Evolutionary conservation across 202 grass and related monocot genomes (phyloP).

Genomic region (Miscanthus sacchariflorus): DNA sequence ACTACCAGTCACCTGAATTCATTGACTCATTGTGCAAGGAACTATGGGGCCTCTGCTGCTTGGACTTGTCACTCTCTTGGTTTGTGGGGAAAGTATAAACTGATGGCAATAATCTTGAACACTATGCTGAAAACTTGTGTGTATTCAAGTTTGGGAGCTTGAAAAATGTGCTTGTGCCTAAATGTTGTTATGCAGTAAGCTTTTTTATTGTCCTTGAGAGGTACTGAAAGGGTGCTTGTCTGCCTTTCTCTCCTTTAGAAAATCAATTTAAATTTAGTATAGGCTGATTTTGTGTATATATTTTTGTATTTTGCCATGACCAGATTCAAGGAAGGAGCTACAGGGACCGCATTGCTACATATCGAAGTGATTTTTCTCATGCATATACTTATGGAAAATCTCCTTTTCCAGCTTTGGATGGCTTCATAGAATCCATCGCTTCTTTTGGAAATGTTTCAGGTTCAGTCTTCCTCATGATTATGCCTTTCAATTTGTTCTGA

Average conservation of each 20-base stretch:
- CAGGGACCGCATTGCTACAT: slow-evolving; percentile 52
- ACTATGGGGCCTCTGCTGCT: neutral
- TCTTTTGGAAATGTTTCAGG: slow-evolving; percentile 83
- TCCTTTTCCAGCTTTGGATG: slow-evolving; percentile 91
- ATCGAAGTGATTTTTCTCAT: slow-evolving; percentile 68
- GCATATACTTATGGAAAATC: slow-evolving; percentile 72
- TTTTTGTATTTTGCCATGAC: slow-evolving; percentile 31
- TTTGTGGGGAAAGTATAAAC: neutral
- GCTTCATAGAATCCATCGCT: slow-evolving; percentile 88
- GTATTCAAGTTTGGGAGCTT: slow-evolving; percentile 8
- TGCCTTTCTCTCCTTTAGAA: neutral
- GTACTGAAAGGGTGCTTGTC: neutral
- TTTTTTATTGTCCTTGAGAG: slow-evolving; percentile 1
- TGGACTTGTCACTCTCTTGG: neutral
- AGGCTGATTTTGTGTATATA: slow-evolving; percentile 5
- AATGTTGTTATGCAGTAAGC: neutral
- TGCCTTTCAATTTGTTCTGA: slow-evolving; percentile 13
- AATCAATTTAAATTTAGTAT: slow-evolving; percentile 23
- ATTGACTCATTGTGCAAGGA: neutral
- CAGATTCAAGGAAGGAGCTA: slow-evolving; percentile 72
- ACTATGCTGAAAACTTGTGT: neutral
- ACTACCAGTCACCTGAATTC: neutral
- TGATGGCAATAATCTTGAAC: slow-evolving; percentile 2
- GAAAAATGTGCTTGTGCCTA: neutral
- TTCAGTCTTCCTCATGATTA: slow-evolving; percentile 40